Base-by-base conservation (phyloP, 2,329 filamentous ascomycete genomes). In the Bipolaris oryzae region DNA sequence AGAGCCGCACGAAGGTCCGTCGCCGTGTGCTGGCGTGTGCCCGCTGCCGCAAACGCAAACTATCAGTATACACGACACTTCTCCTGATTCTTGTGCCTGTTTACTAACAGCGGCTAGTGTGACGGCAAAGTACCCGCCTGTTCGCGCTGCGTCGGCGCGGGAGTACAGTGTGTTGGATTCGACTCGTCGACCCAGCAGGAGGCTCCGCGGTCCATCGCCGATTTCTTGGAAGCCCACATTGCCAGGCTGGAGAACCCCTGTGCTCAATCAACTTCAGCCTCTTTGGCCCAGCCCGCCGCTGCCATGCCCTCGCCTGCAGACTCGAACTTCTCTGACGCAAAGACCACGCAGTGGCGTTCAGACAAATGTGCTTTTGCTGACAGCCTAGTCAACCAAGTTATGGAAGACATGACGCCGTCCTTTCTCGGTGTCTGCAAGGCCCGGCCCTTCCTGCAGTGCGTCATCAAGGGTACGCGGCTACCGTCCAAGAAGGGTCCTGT, bases 111-210 rank as follows among this genome's bases (percentile, higher is more conserved):
- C 35, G 25, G 25, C 38, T 55, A 75, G 72, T 75, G 73, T 56
- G 73, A 75, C 57, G 69, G 70, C 57, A 74, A 74, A 44, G 69
- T 74, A 20, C 73, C 73, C 3, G 61, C 71, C 13, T 75, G 73
- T 62, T 69, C 69, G 23, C 66, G 72, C 42, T 75, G 73, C 58
- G 63, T 70, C 6, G 70, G 70, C 25, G 71, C 71, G 37, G 62
- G 67, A 49, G 63, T 71, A 5, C 58, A 64, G 43, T 75, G 73
- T 43, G 70, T 73, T 18, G 73, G 73, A 35, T 75, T 75, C 43
- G 71, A 75, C 53, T 73, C 69, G 31, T 70, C 69, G 0, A 74
- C 71, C 2, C 69, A 73, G 56, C 64, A 63, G 6, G 72, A 74
- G 54, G 67, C 71, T 33, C 70, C 73, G 7, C 63, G 73, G 21